A percentile compares a stretch with the other conserved stretches of the same genome.
phyloP scores from a whole-genome alignment of 257 asterid species.

The Nicotiana noctiflora region DNA sequence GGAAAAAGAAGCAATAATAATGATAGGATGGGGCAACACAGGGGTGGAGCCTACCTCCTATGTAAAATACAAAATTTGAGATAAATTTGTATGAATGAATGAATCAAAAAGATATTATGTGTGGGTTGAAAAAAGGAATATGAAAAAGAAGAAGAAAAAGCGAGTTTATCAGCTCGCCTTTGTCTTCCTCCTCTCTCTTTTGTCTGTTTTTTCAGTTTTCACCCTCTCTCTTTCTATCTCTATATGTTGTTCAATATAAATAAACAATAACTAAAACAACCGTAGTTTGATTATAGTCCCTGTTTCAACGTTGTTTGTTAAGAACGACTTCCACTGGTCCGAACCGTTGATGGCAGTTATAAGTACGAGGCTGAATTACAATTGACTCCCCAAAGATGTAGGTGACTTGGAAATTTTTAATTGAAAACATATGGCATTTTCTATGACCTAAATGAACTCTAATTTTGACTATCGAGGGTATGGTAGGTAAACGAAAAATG shows the following conservation, averaged over 20 bases:
- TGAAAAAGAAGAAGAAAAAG: not conserved
- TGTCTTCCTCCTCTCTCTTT: not conserved
- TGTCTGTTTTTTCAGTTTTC: not conserved
- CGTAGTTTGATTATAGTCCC: not conserved
- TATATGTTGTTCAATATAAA: not conserved
- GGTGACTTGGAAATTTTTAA: no score
- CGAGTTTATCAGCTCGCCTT: not conserved
- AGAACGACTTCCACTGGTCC: no score
- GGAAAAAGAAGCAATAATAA: not conserved
- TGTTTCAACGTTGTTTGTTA: not conserved
- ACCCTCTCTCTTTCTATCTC: not conserved
- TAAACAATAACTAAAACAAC: not conserved
- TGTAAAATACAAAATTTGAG: not conserved
- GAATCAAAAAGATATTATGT: not conserved
- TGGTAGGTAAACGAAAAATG: no score
- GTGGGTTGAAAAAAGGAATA: not conserved
- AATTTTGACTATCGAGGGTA: no score
- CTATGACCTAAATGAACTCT: not conserved
- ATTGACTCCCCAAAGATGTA: no score
- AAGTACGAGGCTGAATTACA: not conserved
- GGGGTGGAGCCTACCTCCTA: not conserved
- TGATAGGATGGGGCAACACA: not conserved
- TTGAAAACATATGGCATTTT: not conserved
- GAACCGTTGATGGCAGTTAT: not conserved
- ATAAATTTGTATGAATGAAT: not conserved